Evolutionary conservation across 345 rosid genomes (phyloP).

Genomic region (Euphorbia tirucalli): DNA sequence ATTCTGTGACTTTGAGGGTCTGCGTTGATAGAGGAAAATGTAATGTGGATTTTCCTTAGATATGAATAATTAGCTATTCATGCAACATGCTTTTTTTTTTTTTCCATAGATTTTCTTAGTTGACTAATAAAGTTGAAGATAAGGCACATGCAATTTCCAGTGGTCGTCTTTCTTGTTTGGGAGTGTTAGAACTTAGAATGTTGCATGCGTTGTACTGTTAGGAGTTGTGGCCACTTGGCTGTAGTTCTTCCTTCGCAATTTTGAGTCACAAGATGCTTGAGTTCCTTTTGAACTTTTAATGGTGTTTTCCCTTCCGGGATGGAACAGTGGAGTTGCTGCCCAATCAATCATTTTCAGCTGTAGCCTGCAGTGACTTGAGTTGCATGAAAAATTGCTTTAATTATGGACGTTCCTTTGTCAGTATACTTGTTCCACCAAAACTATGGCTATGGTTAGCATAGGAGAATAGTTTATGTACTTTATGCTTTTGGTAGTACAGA

Average conservation of each 20-base stretch:
- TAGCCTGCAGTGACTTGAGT: background rate
- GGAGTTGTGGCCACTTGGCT: background rate
- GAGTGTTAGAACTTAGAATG: no score
- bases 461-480: background rate
- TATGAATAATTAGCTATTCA: background rate
- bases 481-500: background rate
- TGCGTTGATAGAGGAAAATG: background rate
- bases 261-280: background rate
- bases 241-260: background rate
- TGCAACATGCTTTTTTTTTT: background rate
- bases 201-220: background rate
- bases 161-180: no score
- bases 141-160: background rate
- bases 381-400: background rate
- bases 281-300: background rate
- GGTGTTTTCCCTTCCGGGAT: background rate
- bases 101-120: background rate
- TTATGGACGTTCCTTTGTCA: no score
- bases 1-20: background rate
- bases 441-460: background rate
- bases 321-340: background rate
- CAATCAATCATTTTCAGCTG: background rate
- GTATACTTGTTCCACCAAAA: background rate
- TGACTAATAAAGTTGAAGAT: background rate
- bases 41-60: background rate